Evolutionary conservation across 257 asterid species (phyloP), one percentile per base, ranked within the genome.

Genomic region (Solanum pimpinellifolium): DNA sequence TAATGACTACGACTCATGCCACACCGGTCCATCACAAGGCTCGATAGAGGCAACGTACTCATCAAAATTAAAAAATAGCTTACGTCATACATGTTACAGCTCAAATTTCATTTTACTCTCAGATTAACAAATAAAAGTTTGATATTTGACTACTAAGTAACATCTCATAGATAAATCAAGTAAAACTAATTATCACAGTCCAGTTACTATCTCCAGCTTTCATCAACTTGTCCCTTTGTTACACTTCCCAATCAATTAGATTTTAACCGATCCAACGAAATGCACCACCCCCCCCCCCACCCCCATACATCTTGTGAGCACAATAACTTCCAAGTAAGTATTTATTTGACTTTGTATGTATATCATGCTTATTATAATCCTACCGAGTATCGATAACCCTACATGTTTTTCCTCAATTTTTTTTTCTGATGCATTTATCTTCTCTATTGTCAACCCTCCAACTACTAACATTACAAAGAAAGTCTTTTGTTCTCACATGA

Each of bases 401-500:
- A 33, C 74, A 29, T 49, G 69, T 29, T 29, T 80, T 78, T 77
- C 73, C 46, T 81, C 83, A 74, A 8, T 2, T 2, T 8, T 25
- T 14, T 4, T 0, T 2, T 75, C 56, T 75, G 29, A 75, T 37
- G 33, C 33, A 41, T 35, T 7, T 39, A 39, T 75, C 83, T 27
- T 77, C 14, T 47, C 23, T 47, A 11, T 3, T 83, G 33, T 65
- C 56, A 35, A 11, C 68, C 21, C 56, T 76, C 47, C 65, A 65
- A 4, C 60, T 3, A 59, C 42, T 60, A 89, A 49, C 78, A 20
- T 69, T 18, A 81, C 56, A 88, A 75, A 60, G 74, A 81, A 80
- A 80, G 68, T 81, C 68, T 69, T 62, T 74, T 85, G 87, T 86
- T 87, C 83, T 84, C 60, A 85, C 83, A 87, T 86, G 87, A 86